Base-by-base conservation (phyloP, 2,329 filamentous ascomycete species). In the Alternaria rosae region DNA sequence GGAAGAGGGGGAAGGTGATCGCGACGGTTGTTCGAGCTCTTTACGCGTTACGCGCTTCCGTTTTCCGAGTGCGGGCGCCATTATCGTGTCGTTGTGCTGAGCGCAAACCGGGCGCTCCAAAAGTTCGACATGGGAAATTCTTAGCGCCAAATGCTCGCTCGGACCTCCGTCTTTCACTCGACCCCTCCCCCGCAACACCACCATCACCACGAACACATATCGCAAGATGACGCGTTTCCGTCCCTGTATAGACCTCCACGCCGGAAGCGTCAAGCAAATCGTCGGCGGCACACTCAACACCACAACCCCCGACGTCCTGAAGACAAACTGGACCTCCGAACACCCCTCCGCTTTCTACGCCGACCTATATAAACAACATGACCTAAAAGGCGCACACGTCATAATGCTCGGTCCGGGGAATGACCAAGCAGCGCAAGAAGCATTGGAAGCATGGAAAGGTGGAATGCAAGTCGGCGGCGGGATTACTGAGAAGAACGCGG, bases 221-320 rank as follows among this genome's bases (percentile, higher is more conserved):
- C 51, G 8, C 28, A 17, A 42, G 35, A 97, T 99, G 95, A 98
- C 95, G 3, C 89, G 90, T 71, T 99, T 99, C 77, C 87, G 95
- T 41, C 95, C 95, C 20, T 99, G 95, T 77, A 98, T 99, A 80
- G 95, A 99, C 82, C 87, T 99, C 55, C 95, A 99, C 80, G 91
- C 94, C n/a, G 95, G 95, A 13, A 91, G 94, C 77, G 95, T 99
- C 62, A 99, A 99, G 84, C 95, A 99, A 80, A 99, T 99, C 71
- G 94, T 99, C 42, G 95, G 95, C 70, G 94, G 95, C 62, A 98
- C 95, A 2, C 87, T 99, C 65, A 78, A 75, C 26, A 73, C 72
- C 8, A 73, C 71, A 4, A 69, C 72, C 2, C 70, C 74, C 13
- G 61, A 68, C 48, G 60, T 72, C 7, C 86, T 98, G 59, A 91